phyloP scores from a whole-genome alignment of 2,329 filamentous ascomycete genomes.

The Arthrobotrys musiformis region DNA sequence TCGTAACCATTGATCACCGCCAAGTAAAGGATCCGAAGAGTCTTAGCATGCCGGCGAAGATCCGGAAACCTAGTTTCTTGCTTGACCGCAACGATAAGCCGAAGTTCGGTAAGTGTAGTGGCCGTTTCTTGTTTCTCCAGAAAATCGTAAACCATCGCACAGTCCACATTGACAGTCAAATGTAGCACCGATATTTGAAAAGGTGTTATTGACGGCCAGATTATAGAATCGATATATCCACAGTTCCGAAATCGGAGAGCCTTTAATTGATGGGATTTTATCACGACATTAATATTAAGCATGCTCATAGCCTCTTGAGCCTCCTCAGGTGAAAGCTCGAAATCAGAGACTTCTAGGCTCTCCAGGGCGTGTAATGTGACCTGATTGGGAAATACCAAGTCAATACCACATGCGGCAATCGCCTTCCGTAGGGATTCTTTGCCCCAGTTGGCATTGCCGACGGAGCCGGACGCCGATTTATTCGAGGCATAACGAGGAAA shows the following conservation, averaged over 20 bases:
- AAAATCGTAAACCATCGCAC: not conserved
- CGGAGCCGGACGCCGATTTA: not conserved
- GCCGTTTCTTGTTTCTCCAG: not conserved
- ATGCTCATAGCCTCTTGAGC: not conserved
- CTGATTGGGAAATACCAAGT: not conserved
- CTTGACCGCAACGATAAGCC: not conserved
- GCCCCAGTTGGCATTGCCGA: not conserved
- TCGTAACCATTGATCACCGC: not conserved
- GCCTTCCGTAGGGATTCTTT: not conserved
- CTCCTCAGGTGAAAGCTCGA: not conserved
- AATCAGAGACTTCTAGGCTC: conserved; percentile 7
- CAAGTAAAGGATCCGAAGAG: conserved; percentile 17
- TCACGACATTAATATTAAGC: not conserved
- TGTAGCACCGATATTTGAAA: not conserved
- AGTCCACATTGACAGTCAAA: not conserved
- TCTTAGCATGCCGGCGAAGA: conserved; percentile 6
- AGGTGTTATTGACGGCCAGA: conserved; percentile 3
- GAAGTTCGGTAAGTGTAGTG: conserved; percentile 2
- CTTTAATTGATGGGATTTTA: not conserved
- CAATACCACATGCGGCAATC: not conserved
- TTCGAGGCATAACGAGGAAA: not conserved
- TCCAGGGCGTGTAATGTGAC: not conserved
- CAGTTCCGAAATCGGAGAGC: not conserved
- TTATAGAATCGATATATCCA: not conserved
- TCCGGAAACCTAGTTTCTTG: conserved; percentile 5